Conservation (phyloP, 2,329 filamentous ascomycete genomes). For the Cadophora gregata region DNA sequence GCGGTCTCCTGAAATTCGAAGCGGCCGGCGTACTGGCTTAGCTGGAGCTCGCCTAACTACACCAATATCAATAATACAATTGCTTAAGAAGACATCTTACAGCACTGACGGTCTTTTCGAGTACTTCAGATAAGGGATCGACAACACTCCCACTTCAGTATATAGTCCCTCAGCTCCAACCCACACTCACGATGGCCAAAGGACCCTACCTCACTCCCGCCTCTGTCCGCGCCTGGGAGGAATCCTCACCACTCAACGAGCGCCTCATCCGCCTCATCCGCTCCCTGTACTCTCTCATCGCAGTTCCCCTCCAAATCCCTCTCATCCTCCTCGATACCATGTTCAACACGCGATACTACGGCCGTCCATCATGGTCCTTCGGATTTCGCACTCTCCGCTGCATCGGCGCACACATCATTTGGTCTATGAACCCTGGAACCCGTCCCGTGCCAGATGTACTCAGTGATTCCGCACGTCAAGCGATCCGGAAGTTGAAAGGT, state of each 20-base stretch:
- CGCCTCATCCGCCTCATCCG: neutral
- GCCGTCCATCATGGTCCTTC: conserved; percentile 15
- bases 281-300: neutral
- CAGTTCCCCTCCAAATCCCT: neutral
- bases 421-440: conserved; percentile 8
- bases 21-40: neutral
- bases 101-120: neutral
- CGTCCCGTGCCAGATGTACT: conserved; percentile 4
- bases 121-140: too few species aligned
- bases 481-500: neutral
- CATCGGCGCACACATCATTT: neutral
- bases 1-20: neutral
- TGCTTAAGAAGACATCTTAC: neutral
- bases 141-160: too few species aligned
- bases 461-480: neutral
- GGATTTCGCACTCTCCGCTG: conserved; percentile 1
- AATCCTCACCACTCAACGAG: neutral
- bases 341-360: neutral
- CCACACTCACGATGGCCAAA: neutral
- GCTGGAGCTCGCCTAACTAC: neutral
- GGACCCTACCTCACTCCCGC: neutral
- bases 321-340: neutral
- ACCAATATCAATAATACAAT: neutral
- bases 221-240: neutral
- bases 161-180: neutral